Base-by-base conservation (phyloP, 2,329 filamentous ascomycete genomes). In the Fusarium avenaceum region DNA sequence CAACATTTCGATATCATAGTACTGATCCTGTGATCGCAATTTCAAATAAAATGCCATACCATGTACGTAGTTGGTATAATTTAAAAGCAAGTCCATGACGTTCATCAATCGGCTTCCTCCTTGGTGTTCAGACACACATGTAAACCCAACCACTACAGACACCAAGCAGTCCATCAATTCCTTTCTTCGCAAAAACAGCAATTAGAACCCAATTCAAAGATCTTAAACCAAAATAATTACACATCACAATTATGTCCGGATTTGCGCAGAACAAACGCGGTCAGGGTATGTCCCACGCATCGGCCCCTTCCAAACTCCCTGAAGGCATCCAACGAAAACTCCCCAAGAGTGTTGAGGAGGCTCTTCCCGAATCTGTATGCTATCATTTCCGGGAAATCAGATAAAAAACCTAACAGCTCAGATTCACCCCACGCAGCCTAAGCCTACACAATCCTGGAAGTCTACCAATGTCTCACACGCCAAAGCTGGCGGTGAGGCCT, bases 361-460 rank as follows among this genome's bases (percentile, higher is more conserved):
- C 47, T 9, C 49, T 73, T 4, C 72, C 72, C 13, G 69, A 74
- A 6, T 57, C 61, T 33, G 72, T 74, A 60, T 2, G 66, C n/a
- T n/a, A n/a, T n/a, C n/a, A n/a, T n/a, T n/a, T n/a, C n/a, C n/a
- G n/a, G n/a, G n/a, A n/a, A n/a, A n/a, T n/a, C n/a, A n/a, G n/a
- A n/a, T n/a, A n/a, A n/a, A n/a, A n/a, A 26, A 3, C 4, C 40
- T 72, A 13, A 33, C 7, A 19, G 19, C 1, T 4, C 8, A 74
- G 72, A 32, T 74, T 11, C 72, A 74, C 4, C 69, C 72, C 4
- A 74, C 72, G 1, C 59, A 48, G 1, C 48, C 58, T 8, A 57
- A 66, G 3, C 56, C 63, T 9, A 66, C 57, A 1, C 60, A 72
- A 39, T 38, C 35, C 35, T 38, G 35, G 35, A 38, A 38, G 35